phyloP scores from a whole-genome alignment of 2,329 filamentous ascomycete species.

The Neonectria punicea region DNA sequence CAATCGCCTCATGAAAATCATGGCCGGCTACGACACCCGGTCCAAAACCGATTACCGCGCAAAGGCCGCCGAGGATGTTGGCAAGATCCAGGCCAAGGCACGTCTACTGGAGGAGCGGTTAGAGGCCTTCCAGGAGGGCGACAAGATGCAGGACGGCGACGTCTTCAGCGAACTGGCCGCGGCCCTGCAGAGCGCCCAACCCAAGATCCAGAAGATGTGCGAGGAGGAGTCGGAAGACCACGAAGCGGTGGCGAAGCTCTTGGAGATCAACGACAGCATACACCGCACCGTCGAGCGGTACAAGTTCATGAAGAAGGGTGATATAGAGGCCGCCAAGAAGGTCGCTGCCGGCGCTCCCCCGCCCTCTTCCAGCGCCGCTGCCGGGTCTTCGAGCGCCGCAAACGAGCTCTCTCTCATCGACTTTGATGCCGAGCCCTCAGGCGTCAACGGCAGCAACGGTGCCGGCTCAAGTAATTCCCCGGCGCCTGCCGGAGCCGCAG shows the following conservation, averaged over 20 bases:
- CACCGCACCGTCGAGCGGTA: slow-evolving; percentile 96
- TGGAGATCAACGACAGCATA: slow-evolving; percentile 99
- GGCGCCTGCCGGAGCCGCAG: slow-evolving; percentile 62
- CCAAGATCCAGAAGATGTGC: slow-evolving; percentile 99
- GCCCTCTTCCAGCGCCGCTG: slow-evolving; percentile 68
- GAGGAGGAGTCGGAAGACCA: slow-evolving; percentile 98
- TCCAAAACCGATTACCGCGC: slow-evolving; percentile 98
- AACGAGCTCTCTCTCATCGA: slow-evolving; percentile 94
- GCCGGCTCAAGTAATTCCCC: slow-evolving; percentile 43
- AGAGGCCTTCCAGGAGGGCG: slow-evolving; percentile 83
- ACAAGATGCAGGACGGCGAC: slow-evolving; percentile 76
- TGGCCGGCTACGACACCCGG: slow-evolving; percentile 96
- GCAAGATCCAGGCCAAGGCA: slow-evolving; percentile 95
- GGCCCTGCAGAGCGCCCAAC: slow-evolving; percentile 90
- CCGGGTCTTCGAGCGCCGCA: slow-evolving; percentile 56
- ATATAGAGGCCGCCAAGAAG: slow-evolving; percentile 83
- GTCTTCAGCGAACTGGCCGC: slow-evolving; percentile 87
- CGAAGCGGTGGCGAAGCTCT: slow-evolving; percentile 92
- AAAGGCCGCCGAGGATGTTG: slow-evolving; percentile 95
- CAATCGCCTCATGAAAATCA: slow-evolving; percentile 98
- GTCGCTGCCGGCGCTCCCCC: slow-evolving; percentile 80
- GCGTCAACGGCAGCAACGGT: slow-evolving; percentile 60
- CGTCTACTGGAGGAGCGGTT: slow-evolving; percentile 92
- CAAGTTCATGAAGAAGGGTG: slow-evolving; percentile 94
- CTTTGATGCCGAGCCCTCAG: slow-evolving; percentile 75